Evolutionary conservation across 2,329 filamentous ascomycete genomes (phyloP).

Genomic region (Colletotrichum viniferum): DNA sequence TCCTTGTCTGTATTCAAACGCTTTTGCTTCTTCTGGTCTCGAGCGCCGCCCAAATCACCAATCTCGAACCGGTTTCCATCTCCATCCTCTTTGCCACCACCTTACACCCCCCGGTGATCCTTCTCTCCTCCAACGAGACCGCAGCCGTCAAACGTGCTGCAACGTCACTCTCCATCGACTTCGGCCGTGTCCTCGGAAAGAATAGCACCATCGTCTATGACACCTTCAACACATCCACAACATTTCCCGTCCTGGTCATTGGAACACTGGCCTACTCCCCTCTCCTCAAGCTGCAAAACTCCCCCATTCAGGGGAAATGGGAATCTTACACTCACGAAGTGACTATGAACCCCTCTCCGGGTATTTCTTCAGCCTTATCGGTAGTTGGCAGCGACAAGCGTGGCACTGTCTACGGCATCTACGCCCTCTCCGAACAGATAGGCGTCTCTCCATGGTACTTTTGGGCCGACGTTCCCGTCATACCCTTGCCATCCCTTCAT

Average conservation of each 20-base stretch:
- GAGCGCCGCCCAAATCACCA: not conserved
- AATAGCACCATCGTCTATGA: not conserved
- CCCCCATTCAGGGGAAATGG: slow-evolving; percentile 53
- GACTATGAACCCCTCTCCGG: slow-evolving; percentile 35
- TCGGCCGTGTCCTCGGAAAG: slow-evolving; percentile 53
- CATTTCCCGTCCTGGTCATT: not conserved
- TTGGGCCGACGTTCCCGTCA: slow-evolving; percentile 59
- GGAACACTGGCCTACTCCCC: slow-evolving; percentile 33
- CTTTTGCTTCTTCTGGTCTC: not conserved
- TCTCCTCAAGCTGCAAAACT: slow-evolving; percentile 53
- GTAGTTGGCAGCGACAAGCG: slow-evolving; percentile 56
- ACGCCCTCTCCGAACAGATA: slow-evolving; percentile 63
- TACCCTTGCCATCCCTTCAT: slow-evolving; percentile 48
- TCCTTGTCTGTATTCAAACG: not conserved
- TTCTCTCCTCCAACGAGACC: not conserved
- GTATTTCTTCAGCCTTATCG: slow-evolving; percentile 53
- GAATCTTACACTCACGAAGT: slow-evolving; percentile 56
- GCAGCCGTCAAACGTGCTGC: slow-evolving; percentile 50
- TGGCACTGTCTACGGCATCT: slow-evolving; percentile 61
- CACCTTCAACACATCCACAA: not conserved
- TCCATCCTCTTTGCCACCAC: not conserved
- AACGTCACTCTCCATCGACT: slow-evolving; percentile 52
- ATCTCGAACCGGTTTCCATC: not conserved
- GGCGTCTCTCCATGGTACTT: slow-evolving; percentile 65
- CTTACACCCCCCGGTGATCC: not conserved